Evolutionary conservation across 2,329 filamentous ascomycete species (phyloP).

Genomic region (Pseudocercospora vitis): DNA sequence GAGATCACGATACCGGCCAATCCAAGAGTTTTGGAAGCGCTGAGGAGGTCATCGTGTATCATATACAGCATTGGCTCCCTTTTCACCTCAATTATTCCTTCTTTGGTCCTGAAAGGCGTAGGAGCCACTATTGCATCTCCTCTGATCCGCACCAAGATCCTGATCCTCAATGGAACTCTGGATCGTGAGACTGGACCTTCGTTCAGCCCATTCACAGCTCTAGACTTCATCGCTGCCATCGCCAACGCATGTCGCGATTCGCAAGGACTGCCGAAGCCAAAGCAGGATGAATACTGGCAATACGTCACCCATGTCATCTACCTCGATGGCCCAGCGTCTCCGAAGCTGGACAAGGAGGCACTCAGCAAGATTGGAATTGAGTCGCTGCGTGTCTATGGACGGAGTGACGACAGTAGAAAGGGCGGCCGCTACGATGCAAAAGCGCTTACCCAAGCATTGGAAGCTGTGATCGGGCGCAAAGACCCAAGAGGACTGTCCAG

Average conservation of each 20-base stretch:
- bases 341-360: slow-evolving; percentile 65
- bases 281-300: slow-evolving; percentile 53
- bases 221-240: slow-evolving; percentile 81
- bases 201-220: slow-evolving; percentile 63
- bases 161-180: slow-evolving; percentile 79
- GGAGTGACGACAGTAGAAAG: slow-evolving; percentile 55
- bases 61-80: slow-evolving; percentile 93
- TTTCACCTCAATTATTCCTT: slow-evolving; percentile 86
- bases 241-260: slow-evolving; percentile 71
- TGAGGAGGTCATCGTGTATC: slow-evolving; percentile 65
- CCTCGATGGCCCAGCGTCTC: slow-evolving; percentile 68
- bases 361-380: slow-evolving; percentile 71
- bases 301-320: slow-evolving; percentile 87
- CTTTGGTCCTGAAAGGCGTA: slow-evolving; percentile 73
- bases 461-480: slow-evolving; percentile 71
- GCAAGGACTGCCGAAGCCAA: slow-evolving; percentile 43
- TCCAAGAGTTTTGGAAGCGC: slow-evolving; percentile 70
- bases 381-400: slow-evolving; percentile 73
- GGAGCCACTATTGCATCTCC: slow-evolving; percentile 59
- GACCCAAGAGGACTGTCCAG: slow-evolving; percentile 55
- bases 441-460: slow-evolving; percentile 71
- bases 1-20: slow-evolving; percentile 86
- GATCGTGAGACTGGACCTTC: slow-evolving; percentile 85
- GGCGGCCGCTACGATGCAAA: slow-evolving; percentile 72
- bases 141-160: slow-evolving; percentile 66